Conservation (phyloP, 345 rosid species). For the Sonneratia alba region DNA sequence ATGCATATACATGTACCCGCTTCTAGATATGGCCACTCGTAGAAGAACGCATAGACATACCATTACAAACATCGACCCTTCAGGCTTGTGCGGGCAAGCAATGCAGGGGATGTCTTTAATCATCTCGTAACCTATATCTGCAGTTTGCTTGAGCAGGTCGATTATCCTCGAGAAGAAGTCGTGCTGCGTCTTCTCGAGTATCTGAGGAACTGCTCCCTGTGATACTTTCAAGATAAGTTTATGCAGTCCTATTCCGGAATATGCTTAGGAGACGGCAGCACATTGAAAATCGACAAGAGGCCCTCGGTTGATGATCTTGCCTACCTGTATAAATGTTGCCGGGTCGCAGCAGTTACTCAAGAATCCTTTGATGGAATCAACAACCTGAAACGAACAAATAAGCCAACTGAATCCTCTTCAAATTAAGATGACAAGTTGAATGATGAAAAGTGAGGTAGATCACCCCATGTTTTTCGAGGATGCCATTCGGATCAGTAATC, state of each 20-base stretch:
- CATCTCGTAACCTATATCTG: conserved; percentile 25
- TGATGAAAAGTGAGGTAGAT: neutral
- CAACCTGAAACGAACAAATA: conserved; percentile 15
- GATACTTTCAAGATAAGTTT: too few relatives aligned
- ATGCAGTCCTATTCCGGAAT: too few relatives aligned
- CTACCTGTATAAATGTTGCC: conserved; percentile 49
- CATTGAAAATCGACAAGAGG: too few relatives aligned
- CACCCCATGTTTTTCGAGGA: conserved; percentile 30
- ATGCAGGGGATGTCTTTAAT: conserved; percentile 40
- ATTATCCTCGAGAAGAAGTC: conserved; percentile 29
- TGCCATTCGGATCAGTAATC: conserved; percentile 29
- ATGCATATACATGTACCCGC: too few relatives aligned
- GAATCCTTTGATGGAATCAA: conserved; percentile 10
- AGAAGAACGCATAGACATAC: conserved; percentile 9
- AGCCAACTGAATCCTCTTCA: neutral
- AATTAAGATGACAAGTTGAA: too few relatives aligned
- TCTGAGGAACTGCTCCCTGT: conserved; percentile 39
- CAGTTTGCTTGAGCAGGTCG: conserved; percentile 22
- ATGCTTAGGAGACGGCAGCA: too few relatives aligned
- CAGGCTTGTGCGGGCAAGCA: conserved; percentile 34
- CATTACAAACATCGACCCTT: conserved; percentile 47
- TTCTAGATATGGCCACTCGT: neutral
- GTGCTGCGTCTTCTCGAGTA: conserved; percentile 27
- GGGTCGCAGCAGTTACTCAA: conserved; percentile 19
- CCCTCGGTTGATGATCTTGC: neutral